A percentile compares a stretch with the other conserved stretches of the same genome.
phyloP scores from a whole-genome alignment of 768 basidiomycete species.

The Podaxis mareebaensis region DNA sequence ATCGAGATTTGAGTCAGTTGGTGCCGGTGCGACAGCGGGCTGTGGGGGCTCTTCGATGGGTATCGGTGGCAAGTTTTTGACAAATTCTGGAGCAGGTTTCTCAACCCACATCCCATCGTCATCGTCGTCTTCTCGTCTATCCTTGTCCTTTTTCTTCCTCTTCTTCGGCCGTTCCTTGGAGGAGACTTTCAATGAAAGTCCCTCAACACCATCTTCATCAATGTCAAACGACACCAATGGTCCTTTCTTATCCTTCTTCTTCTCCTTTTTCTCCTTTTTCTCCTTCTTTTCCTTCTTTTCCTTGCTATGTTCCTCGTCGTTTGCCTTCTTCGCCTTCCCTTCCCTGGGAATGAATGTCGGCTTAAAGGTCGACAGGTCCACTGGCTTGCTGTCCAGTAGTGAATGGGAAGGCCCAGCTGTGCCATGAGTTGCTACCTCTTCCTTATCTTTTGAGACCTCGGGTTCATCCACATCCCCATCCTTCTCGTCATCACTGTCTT shows the following conservation, averaged over 20 bases:
- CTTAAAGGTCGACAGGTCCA: slow-evolving; percentile 76
- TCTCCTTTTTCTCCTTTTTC: slow-evolving; percentile 44
- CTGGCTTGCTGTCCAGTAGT: slow-evolving; percentile 26
- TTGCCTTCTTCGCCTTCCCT: slow-evolving; percentile 43
- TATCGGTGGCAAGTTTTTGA: slow-evolving; percentile 34
- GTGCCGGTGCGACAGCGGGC: background rate
- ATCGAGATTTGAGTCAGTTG: slow-evolving; percentile 23
- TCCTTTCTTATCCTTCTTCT: slow-evolving; percentile 44
- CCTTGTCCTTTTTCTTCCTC: slow-evolving; percentile 46
- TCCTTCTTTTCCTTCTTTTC: slow-evolving; percentile 39
- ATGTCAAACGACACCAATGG: slow-evolving; percentile 76
- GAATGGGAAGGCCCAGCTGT: slow-evolving; percentile 19
- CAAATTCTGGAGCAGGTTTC: slow-evolving; percentile 45
- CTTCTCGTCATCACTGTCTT: slow-evolving; percentile 77
- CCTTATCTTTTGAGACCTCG: slow-evolving; percentile 28
- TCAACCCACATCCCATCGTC: slow-evolving; percentile 71
- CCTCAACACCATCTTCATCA: slow-evolving; percentile 59
- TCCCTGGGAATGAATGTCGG: slow-evolving; percentile 83
- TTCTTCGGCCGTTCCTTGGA: slow-evolving; percentile 40
- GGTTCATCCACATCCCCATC: slow-evolving; percentile 31
- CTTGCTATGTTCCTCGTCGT: slow-evolving; percentile 40
- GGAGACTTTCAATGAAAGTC: slow-evolving; percentile 31
- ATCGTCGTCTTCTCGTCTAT: slow-evolving; percentile 29
- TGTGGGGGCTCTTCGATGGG: background rate
- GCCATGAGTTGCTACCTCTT: slow-evolving; percentile 18